Evolutionary conservation across 164 flowering plant species (phyloP), one percentile per base, ranked within the genome.

Genomic region (Vitis vinifera): DNA sequence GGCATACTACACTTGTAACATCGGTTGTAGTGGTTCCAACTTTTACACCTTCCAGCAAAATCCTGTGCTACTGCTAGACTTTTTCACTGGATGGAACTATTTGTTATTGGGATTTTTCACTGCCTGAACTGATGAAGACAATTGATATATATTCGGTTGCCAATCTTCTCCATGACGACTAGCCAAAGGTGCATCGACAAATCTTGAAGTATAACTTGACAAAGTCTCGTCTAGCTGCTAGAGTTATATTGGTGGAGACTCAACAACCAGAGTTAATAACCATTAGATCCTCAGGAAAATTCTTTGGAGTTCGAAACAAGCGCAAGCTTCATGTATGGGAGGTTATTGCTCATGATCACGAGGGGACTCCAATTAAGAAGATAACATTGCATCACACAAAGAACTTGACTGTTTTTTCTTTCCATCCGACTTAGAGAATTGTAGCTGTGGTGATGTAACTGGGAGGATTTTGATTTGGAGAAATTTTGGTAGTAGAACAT

Each of bases 31-130:
- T 95, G 50, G 84, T 83, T 9, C 92, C 92, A n/a, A 78, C 80
- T 19, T 58, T 83, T 12, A 75, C 76, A 60, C 68, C 91, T 11
- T 85, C 83, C 10, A 81, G 76, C 65, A 86, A 82, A 62, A 19
- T 85, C 11, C 55, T 90, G 23, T 83, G 86, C 68, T 81, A 81
- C 66, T 93, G 99, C 71, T 95, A 98, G 99, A 93, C 98, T 8
- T 73, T 97, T 9, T 91, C 98, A 2, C 87, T 93, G 3, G 99
- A 95, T 81, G 98, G 98, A 9, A 90, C 91, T 14, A 88, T 95
- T 72, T 75, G 88, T 9, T 85, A 89, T 70, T 95, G 98, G 99
- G 97, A 95, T 78, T 95, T 90, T 68, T 79, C 97, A n/a, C 75
- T 73, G 19, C 86, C 93, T 0, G 93, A 88, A 74, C 66, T 88